phyloP scores from a whole-genome alignment of 202 grass and related monocot species.

The Miscanthus sacchariflorus region DNA sequence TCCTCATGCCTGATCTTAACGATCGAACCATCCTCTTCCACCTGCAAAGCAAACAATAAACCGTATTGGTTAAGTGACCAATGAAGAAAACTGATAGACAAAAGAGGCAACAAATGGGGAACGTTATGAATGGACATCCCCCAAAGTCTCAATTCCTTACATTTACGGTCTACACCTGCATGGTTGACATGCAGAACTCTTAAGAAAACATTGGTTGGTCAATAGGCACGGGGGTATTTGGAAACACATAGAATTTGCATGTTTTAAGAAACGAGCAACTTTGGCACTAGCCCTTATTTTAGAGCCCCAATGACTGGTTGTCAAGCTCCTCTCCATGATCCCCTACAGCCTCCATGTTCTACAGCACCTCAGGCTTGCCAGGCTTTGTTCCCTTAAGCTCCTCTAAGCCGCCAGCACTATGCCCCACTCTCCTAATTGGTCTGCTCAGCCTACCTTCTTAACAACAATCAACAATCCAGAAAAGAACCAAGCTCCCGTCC shows the following conservation, averaged over 20 bases:
- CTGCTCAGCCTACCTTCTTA: background rate
- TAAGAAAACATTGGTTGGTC: background rate
- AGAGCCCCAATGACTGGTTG: background rate
- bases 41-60: constrained; percentile 39
- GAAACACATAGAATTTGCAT: background rate
- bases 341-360: background rate
- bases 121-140: background rate
- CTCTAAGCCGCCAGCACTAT: background rate
- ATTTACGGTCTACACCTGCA: background rate
- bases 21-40: constrained; percentile 68
- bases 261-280: background rate
- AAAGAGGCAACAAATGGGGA: background rate
- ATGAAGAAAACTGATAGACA: background rate
- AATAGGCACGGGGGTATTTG: background rate
- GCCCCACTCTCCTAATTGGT: background rate
- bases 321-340: background rate
- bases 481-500: background rate
- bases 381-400: background rate
- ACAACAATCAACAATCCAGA: background rate
- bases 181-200: background rate
- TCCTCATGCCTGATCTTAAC: constrained; percentile 87
- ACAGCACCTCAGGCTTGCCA: background rate
- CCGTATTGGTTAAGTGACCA: background rate
- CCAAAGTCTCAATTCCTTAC: background rate
- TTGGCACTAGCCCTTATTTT: background rate